Evolutionary conservation across 352 stramenopile species (phyloP).

Genomic region (Blastocystis sp.): DNA sequence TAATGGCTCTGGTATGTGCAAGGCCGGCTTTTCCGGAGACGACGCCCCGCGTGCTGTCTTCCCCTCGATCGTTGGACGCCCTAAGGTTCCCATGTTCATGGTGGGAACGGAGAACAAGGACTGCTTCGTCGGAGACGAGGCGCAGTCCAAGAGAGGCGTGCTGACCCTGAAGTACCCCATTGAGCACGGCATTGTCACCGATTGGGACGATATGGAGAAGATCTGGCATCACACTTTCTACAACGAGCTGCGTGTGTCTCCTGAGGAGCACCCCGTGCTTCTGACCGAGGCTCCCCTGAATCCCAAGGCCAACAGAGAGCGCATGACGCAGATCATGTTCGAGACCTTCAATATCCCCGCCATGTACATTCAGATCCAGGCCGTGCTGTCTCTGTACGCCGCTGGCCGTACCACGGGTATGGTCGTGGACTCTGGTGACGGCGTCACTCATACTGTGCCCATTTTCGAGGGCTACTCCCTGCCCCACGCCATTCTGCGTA

Average conservation of each 20-base stretch:
- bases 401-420: constrained; percentile 83
- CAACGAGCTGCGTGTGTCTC: constrained; percentile 89
- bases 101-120: constrained; percentile 92
- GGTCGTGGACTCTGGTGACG: constrained; percentile 83
- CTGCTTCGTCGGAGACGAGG: constrained; percentile 87
- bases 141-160: constrained; percentile 86
- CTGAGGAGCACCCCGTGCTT: constrained; percentile 91
- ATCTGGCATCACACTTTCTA: constrained; percentile 99
- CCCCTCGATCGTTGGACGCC: constrained; percentile 75
- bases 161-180: constrained; percentile 93
- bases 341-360: constrained; percentile 95
- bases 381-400: constrained; percentile 83
- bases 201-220: constrained; percentile 95
- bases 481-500: constrained; percentile 83
- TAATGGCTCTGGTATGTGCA: constrained; percentile 98
- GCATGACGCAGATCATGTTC: constrained; percentile 96
- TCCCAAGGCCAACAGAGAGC: constrained; percentile 82
- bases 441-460: constrained; percentile 83
- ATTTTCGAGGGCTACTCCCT: constrained; percentile 89
- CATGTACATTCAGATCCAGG: constrained; percentile 91
- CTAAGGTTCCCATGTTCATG: constrained; percentile 93
- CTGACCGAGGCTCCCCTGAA: constrained; percentile 84
- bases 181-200: constrained; percentile 92
- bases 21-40: constrained; percentile 94
- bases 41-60: constrained; percentile 92